Percentiles rank a stretch among this genome's conserved stretches.
Conservation (phyloP, 1,139 yeast genomes). For the Yamadazyma aaseri region DNA sequence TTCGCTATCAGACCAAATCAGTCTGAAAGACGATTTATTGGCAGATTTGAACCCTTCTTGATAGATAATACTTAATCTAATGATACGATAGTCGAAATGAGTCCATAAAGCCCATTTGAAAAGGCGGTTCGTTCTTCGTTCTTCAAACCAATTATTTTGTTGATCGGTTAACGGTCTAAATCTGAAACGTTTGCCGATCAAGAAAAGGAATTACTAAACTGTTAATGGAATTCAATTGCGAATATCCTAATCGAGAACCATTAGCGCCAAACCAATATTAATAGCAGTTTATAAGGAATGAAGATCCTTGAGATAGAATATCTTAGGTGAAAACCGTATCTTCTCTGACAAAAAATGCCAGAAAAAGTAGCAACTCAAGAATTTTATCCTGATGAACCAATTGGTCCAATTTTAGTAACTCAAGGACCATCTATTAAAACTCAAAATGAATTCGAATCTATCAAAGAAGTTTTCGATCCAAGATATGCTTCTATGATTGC, state of each 20-base stretch:
- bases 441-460: constrained; percentile 39
- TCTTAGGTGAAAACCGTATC: background rate
- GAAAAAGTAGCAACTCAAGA: constrained; percentile 2
- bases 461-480: constrained; percentile 59
- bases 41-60: too few species aligned
- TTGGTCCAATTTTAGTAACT: constrained; percentile 12
- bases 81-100: too few species aligned
- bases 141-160: too few species aligned
- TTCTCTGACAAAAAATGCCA: constrained; percentile 5
- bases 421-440: constrained; percentile 64
- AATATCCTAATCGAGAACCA: background rate
- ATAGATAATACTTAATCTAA: too few species aligned
- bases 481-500: constrained; percentile 67
- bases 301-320: background rate
- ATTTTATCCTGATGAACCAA: constrained; percentile 7
- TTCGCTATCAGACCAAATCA: too few species aligned
- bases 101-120: too few species aligned
- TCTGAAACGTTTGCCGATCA: too few species aligned
- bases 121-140: too few species aligned
- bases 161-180: background rate
- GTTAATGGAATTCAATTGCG: background rate
- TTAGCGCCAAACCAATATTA: background rate
- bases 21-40: too few species aligned
- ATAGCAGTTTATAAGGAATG: background rate
- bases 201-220: too few species aligned